Conservation (phyloP, 208 protist genomes). For the Crithidia expoeki region DNA sequence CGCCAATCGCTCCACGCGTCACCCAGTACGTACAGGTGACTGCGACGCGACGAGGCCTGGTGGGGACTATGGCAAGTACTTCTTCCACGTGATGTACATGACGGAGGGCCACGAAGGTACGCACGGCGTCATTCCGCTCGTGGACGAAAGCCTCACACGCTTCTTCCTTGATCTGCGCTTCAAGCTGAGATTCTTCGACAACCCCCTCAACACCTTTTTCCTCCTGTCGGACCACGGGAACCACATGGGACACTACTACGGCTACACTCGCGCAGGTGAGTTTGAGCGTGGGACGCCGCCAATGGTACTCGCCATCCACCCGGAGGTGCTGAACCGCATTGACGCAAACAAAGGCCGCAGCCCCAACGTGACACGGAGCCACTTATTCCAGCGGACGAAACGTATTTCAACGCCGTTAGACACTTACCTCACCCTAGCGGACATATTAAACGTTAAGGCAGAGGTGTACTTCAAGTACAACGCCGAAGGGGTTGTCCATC, state of each 20-base stretch:
- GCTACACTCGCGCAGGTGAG: constrained; percentile 50
- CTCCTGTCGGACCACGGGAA: constrained; percentile 66
- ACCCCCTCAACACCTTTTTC: constrained; percentile 65
- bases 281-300: constrained; percentile 62
- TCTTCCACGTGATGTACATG: constrained; percentile 65
- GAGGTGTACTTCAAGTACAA: constrained; percentile 10
- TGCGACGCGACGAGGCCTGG: neutral
- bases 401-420: constrained; percentile 55
- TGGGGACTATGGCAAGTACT: constrained; percentile 27
- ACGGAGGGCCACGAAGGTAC: constrained; percentile 72
- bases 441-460: constrained; percentile 50
- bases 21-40: neutral
- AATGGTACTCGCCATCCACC: constrained; percentile 41
- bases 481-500: neutral
- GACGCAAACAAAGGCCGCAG: constrained; percentile 39
- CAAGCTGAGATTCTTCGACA: constrained; percentile 62
- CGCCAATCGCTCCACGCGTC: neutral
- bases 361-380: constrained; percentile 18
- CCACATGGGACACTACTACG: constrained; percentile 76
- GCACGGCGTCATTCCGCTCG: constrained; percentile 47
- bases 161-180: constrained; percentile 53
- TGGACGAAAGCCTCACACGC: constrained; percentile 51
- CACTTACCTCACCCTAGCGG: constrained; percentile 55
- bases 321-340: constrained; percentile 43
- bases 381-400: constrained; percentile 39